Percentiles rank a stretch among this genome's conserved stretches.
Evolutionary conservation across 768 basidiomycete species (phyloP).

Genomic region (Suillus occidentalis): DNA sequence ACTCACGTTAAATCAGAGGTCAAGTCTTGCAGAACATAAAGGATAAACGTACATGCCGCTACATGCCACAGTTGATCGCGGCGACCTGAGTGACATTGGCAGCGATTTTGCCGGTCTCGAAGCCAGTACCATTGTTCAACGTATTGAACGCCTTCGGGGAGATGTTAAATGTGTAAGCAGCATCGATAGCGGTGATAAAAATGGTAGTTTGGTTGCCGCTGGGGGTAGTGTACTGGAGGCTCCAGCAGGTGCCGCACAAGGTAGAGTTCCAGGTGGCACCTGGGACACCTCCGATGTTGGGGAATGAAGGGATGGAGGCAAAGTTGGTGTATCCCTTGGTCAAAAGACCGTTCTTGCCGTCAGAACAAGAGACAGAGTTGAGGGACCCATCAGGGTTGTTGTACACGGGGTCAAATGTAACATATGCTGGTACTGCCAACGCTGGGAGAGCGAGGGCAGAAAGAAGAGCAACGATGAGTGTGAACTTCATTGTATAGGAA

Average conservation of each 20-base stretch:
- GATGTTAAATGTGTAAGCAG: slow-evolving; percentile 2
- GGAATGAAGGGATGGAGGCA: slow-evolving; percentile 13
- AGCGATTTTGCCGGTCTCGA: neutral
- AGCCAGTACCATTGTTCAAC: neutral
- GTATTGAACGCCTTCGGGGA: slow-evolving; percentile 2
- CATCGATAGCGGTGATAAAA: slow-evolving; percentile 7
- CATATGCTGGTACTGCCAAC: neutral
- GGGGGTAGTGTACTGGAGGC: neutral
- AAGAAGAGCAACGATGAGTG: neutral
- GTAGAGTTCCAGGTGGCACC: slow-evolving; percentile 11
- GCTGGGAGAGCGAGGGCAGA: neutral
- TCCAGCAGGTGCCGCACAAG: slow-evolving; percentile 12
- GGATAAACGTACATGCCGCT: slow-evolving; percentile 1
- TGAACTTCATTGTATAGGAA: neutral
- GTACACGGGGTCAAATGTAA: slow-evolving; percentile 7
- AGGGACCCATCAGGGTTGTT: slow-evolving; percentile 10
- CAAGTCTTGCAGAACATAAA: neutral
- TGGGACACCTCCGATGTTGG: slow-evolving; percentile 11
- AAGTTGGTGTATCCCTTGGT: slow-evolving; percentile 17
- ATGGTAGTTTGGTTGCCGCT: slow-evolving; percentile 1
- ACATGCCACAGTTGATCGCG: slow-evolving; percentile 7
- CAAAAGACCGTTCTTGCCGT: slow-evolving; percentile 20
- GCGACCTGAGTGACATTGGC: slow-evolving; percentile 5
- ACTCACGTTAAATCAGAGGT: neutral
- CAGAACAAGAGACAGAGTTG: slow-evolving; percentile 17